Base-by-base conservation (phyloP, 2,329 filamentous ascomycete genomes). In the Calonectria pteridis region DNA sequence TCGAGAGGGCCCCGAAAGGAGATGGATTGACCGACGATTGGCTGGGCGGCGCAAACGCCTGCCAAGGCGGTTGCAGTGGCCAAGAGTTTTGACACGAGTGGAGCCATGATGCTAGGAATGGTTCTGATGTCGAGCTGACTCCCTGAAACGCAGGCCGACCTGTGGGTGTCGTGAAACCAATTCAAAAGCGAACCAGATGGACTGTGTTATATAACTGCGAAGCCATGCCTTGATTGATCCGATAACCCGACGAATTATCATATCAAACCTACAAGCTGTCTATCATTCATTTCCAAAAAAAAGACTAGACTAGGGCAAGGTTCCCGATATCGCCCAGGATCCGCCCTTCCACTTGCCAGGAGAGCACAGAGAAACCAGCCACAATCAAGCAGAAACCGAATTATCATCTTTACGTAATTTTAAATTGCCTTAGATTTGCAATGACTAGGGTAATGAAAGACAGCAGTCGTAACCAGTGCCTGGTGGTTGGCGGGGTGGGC, bases 1-100 rank as follows among this genome's bases (percentile, higher is more conserved):
- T 71, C 69, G 31, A 67, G 62, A 20, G 69, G 53, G 5, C 63
- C 63, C 26, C n/a, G 69, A 43, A 71, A 71, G 9, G 63, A 71
- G 51, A 71, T 50, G 13, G 69, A 46, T 67, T 71, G 63, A 26
- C 69, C 46, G 31, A 43, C 29, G n/a, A 65, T 59, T 33, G 69
- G 69, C 37, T 71, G 43, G 18, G 51, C 26, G 26, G 35, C 20
- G 18, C 40, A 37, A 28, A 43, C 31, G 10, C 51, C 43, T 31
- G 31, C 53, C 20, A 71, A 63, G 51, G 63, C 69, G 2, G 63
- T 43, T 13, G 53, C 43, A 11, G 33, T 49, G 14, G 49, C 51
- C 14, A 71, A 14, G 18, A 67, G 31, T 11, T 63, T 71, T 5
- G 69, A 51, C 31, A 26, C 43, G 18, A 62, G 53, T 6, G 53